phyloP scores from a whole-genome alignment of 2,329 filamentous ascomycete genomes.

The Xylariaceae sp. region DNA sequence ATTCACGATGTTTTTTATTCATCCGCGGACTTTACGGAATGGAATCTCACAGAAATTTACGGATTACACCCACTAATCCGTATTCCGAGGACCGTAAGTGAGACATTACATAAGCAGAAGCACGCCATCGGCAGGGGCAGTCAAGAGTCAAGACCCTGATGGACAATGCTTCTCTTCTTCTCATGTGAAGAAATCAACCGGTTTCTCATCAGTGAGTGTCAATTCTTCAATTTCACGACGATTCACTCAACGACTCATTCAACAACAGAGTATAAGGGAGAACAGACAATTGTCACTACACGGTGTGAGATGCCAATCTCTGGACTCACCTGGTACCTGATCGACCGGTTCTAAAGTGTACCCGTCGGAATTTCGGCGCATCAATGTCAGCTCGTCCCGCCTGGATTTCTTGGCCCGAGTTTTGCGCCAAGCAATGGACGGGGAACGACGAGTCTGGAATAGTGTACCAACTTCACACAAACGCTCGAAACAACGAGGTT shows the following conservation, averaged over 20 bases:
- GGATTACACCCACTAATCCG: no score
- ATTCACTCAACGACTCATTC: no score
- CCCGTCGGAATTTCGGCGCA: not conserved
- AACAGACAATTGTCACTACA: not conserved
- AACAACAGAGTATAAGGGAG: no score
- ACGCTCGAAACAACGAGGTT: not conserved
- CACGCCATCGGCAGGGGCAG: not conserved
- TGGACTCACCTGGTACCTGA: no score
- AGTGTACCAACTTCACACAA: not conserved
- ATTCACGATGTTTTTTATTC: not conserved
- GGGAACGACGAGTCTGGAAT: not conserved
- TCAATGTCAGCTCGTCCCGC: not conserved
- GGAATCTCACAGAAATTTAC: not conserved
- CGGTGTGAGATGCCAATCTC: not conserved
- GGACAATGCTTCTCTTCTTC: no score
- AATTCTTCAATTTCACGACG: no score
- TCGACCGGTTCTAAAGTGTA: no score
- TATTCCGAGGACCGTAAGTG: not conserved
- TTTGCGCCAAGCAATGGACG: not conserved
- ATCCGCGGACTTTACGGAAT: not conserved
- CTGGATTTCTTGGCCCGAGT: not conserved
- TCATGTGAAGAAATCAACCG: no score
- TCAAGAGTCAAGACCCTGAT: no score
- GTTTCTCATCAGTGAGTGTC: no score
- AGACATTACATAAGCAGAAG: not conserved